phyloP scores from a whole-genome alignment of 495 filamentous ascomycete species.

The Xylaria castorea region DNA sequence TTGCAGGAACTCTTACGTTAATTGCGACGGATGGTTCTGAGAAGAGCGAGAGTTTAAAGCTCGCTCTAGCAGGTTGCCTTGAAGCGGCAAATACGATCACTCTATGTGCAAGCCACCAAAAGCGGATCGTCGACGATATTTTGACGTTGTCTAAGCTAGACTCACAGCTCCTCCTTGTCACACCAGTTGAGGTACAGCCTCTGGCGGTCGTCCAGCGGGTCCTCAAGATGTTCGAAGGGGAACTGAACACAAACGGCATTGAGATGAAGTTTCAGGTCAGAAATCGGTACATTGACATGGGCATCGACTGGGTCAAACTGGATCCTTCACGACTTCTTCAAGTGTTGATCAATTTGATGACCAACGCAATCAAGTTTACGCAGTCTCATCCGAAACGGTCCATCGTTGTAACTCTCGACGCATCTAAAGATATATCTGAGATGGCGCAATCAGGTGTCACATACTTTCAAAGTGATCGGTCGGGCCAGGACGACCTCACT shows the following conservation, averaged over 20 bases:
- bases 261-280: slow-evolving; percentile 71
- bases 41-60: slow-evolving; percentile 34
- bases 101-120: slow-evolving; percentile 83
- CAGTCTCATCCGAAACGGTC: slow-evolving; percentile 60
- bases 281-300: slow-evolving; percentile 65
- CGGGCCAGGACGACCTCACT: slow-evolving; percentile 57
- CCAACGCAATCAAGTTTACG: slow-evolving; percentile 85
- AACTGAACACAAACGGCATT: slow-evolving; percentile 75
- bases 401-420: slow-evolving; percentile 74
- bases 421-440: slow-evolving; percentile 62
- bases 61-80: slow-evolving; percentile 61
- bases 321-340: slow-evolving; percentile 81
- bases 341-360: slow-evolving; percentile 79
- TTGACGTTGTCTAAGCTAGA: slow-evolving; percentile 87
- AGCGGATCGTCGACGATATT: slow-evolving; percentile 80
- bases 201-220: slow-evolving; percentile 69
- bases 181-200: slow-evolving; percentile 76
- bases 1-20: slow-evolving; percentile 61
- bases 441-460: slow-evolving; percentile 47
- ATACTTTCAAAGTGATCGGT: slow-evolving; percentile 63
- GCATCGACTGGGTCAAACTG: slow-evolving; percentile 76
- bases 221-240: slow-evolving; percentile 83
- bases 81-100: slow-evolving; percentile 85
- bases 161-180: slow-evolving; percentile 76
- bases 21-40: slow-evolving; percentile 23